Conservation (phyloP, 768 basidiomycete species). For the Hygrocybe coccinea region DNA sequence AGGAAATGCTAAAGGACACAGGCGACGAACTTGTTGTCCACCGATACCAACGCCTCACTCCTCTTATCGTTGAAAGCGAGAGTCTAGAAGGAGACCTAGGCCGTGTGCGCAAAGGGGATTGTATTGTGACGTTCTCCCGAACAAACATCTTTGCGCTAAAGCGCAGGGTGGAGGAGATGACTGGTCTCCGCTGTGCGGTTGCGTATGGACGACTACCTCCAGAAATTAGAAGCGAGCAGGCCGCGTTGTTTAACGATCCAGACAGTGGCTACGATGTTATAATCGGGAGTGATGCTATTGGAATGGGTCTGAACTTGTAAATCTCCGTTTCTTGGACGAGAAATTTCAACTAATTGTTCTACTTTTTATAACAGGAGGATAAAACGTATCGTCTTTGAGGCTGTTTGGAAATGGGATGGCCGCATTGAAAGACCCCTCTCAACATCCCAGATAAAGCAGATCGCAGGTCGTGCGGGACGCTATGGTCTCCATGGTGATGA, state of each 20-base stretch:
- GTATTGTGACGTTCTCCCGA: conserved; percentile 83
- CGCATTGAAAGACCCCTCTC: conserved; percentile 44
- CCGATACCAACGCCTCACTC: conserved; percentile 84
- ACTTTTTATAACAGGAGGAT: conserved; percentile 64
- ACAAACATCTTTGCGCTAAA: conserved; percentile 73
- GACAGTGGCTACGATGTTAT: conserved; percentile 82
- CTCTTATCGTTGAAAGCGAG: conserved; percentile 63
- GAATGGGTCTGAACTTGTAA: conserved; percentile 96
- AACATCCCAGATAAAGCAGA: conserved; percentile 83
- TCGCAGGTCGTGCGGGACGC: conserved; percentile 90
- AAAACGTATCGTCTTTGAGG: conserved; percentile 75
- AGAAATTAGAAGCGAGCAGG: conserved; percentile 88
- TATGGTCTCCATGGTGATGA: conserved; percentile 58
- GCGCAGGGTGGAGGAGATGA: conserved; percentile 59
- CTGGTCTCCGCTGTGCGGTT: conserved; percentile 80
- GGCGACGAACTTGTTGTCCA: conserved; percentile 80
- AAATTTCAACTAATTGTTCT: background rate
- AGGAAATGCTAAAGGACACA: conserved; percentile 60
- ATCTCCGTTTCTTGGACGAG: conserved; percentile 24
- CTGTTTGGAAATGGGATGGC: conserved; percentile 64
- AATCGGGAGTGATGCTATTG: conserved; percentile 91
- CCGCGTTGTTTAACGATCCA: conserved; percentile 83
- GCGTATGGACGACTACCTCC: conserved; percentile 92
- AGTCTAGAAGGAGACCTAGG: conserved; percentile 58
- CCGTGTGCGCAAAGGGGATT: conserved; percentile 75